phyloP scores from a whole-genome alignment of 495 filamentous ascomycete genomes.

The Aspergillus cristatus region DNA sequence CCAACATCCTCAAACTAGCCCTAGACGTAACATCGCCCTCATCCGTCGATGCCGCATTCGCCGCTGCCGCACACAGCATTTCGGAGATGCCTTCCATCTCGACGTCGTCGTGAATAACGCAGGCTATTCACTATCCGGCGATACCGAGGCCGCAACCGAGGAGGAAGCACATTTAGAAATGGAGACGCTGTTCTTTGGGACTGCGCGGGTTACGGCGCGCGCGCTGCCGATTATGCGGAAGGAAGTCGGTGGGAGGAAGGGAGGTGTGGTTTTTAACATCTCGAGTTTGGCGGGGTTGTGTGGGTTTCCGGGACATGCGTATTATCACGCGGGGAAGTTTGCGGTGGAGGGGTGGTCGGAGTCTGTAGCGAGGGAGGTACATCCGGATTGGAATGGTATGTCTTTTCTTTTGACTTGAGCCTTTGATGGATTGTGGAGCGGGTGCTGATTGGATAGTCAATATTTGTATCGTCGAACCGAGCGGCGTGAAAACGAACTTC shows the following conservation, averaged over 20 bases:
- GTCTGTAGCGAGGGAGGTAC: slow-evolving; percentile 33
- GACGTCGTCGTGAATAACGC: slow-evolving; percentile 51
- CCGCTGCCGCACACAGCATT: slow-evolving; percentile 20
- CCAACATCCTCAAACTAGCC: slow-evolving; percentile 26
- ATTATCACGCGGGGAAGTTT: slow-evolving; percentile 43
- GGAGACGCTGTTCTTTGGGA: slow-evolving; percentile 46
- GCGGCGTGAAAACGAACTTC: slow-evolving; percentile 40
- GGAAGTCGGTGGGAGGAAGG: slow-evolving; percentile 19
- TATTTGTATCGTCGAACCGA: slow-evolving; percentile 40
- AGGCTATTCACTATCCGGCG: slow-evolving; percentile 36
- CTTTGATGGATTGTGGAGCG: background rate
- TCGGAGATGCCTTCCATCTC: slow-evolving; percentile 32
- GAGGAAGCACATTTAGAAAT: slow-evolving; percentile 25
- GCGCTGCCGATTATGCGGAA: slow-evolving; percentile 38
- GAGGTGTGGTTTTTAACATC: slow-evolving; percentile 42
- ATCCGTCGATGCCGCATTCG: slow-evolving; percentile 33
- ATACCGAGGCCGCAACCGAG: slow-evolving; percentile 32
- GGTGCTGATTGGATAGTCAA: slow-evolving; percentile 32
- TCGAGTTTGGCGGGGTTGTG: slow-evolving; percentile 37
- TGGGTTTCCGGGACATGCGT: slow-evolving; percentile 29
- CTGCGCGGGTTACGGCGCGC: slow-evolving; percentile 31
- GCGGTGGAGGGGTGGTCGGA: slow-evolving; percentile 47
- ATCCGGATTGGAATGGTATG: slow-evolving; percentile 35
- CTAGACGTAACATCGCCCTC: slow-evolving; percentile 34
- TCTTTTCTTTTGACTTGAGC: slow-evolving; percentile 2